Evolutionary conservation across 2,329 filamentous ascomycete genomes (phyloP).

Genomic region (Parastagonospora nodorum): DNA sequence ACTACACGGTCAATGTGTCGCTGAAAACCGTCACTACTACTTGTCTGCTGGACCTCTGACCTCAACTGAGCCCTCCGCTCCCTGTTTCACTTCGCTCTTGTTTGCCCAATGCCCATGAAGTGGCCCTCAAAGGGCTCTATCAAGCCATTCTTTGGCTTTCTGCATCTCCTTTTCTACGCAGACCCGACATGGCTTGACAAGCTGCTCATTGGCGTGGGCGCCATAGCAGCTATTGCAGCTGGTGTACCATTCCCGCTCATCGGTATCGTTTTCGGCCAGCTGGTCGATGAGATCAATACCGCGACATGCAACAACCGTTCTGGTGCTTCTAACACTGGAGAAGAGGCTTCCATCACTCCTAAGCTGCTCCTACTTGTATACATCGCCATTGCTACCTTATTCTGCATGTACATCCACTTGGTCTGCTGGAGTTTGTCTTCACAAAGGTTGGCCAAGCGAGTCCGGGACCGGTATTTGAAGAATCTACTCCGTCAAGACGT

Average conservation of each 20-base stretch:
- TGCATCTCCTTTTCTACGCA: constrained; percentile 43
- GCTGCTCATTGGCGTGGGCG: constrained; percentile 45
- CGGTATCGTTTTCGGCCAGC: constrained; percentile 67
- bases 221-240: constrained; percentile 59
- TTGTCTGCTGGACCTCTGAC: too few relatives aligned
- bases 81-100: constrained; percentile 12
- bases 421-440: constrained; percentile 68
- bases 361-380: constrained; percentile 67
- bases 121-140: constrained; percentile 32
- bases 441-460: constrained; percentile 65
- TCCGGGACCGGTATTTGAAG: constrained; percentile 65
- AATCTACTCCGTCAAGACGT: constrained; percentile 66
- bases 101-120: constrained; percentile 33
- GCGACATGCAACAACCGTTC: constrained; percentile 55
- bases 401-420: constrained; percentile 67
- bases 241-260: constrained; percentile 68
- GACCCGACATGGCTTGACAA: constrained; percentile 45
- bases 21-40: too few relatives aligned
- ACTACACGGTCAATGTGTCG: not conserved
- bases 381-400: constrained; percentile 67
- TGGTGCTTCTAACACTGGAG: constrained; percentile 19
- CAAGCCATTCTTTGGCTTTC: constrained; percentile 38
- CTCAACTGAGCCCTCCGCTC: constrained; percentile 7
- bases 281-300: constrained; percentile 65
- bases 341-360: constrained; percentile 55